Evolutionary conservation across 2,329 filamentous ascomycete species (phyloP), one percentile per base, ranked within the genome.

Genomic region (Xylariaceae sp.): DNA sequence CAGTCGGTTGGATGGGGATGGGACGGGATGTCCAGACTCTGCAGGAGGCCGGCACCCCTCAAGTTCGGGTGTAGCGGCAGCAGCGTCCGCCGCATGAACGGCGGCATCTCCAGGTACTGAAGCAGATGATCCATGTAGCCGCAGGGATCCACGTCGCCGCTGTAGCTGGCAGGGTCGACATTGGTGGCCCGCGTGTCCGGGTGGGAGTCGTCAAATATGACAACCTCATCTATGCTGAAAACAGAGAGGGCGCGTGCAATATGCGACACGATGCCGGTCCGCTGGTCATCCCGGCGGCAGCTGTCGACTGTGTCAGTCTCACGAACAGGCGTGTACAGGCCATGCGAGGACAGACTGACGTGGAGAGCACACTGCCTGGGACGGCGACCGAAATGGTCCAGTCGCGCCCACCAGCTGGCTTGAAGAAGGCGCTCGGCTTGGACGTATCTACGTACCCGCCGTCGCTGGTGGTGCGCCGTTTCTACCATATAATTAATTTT

Each of bases 1-100:
- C 81, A 88, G 51, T 93, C 85, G 34, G 81, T 75, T 11, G 73
- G 70, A 42, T 83, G 72, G 7, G 88, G 68, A 58, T 94, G 87
- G 55, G 90, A 84, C 12, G 87, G 87, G 71, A 92, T 86, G 55
- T 93, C 87, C 36, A 93, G 64, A 50, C 75, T 84, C 0, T 83
- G 83, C 18, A 93, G 63, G 24, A 80, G 68, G 6, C 84, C 85
- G 24, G 83, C 84, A 10, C 76, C 75, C 24, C 75, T 68, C 26
- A 93, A 67, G 52, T 93, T 89, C 8, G 83, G 78, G 52, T 93
- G 86, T 42, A 88, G 65, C 1, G 81, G 80, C 47, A 93, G 90
- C 3, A 94, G 67, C 2, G 70, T 61, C 53, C 79, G 80, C 48
- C 84, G 77, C 60, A 94, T 77, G 58, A 92, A 82, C 1, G 86